A percentile compares a stretch with the other conserved stretches of the same genome.
phyloP scores from a whole-genome alignment of 495 filamentous ascomycete species.

The Cladorrhinum samala region DNA sequence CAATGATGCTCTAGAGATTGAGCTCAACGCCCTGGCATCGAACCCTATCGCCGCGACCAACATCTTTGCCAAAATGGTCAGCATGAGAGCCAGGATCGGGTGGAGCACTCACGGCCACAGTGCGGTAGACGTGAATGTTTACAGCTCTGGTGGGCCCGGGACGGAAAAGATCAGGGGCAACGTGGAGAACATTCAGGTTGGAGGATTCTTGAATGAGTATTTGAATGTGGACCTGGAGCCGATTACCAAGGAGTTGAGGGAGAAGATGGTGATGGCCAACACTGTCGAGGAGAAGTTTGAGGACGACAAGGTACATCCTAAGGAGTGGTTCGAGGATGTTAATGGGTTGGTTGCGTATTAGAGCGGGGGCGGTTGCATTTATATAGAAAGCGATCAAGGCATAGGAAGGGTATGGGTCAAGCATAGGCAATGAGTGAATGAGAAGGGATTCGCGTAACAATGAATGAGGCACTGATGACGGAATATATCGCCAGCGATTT shows the following conservation, averaged over 20 bases:
- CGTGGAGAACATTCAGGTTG: conserved; percentile 91
- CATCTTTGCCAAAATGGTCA: conserved; percentile 80
- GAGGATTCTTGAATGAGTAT: conserved; percentile 71
- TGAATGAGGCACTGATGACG: too few species aligned
- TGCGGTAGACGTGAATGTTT: conserved; percentile 88
- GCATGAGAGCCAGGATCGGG: conserved; percentile 77
- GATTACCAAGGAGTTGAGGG: conserved; percentile 65
- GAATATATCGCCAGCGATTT: too few species aligned
- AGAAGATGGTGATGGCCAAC: conserved; percentile 40
- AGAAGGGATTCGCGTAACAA: too few species aligned
- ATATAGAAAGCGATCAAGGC: too few species aligned
- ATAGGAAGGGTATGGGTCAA: too few species aligned
- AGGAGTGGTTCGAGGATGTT: conserved; percentile 10
- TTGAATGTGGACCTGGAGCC: conserved; percentile 70
- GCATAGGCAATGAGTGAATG: too few species aligned
- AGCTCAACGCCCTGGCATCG: conserved; percentile 60
- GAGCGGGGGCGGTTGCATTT: too few species aligned
- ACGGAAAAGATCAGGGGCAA: conserved; percentile 62
- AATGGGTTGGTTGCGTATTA: too few species aligned
- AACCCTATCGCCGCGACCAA: conserved; percentile 44
- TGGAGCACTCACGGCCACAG: conserved; percentile 92
- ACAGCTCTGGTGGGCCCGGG: conserved; percentile 53
- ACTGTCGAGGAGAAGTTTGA: conserved; percentile 10
- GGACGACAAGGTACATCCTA: conserved; percentile 11
- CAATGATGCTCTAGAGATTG: conserved; percentile 60